Evolutionary conservation across 2,329 filamentous ascomycete genomes (phyloP).

Genomic region (Aspergillus versicolor): DNA sequence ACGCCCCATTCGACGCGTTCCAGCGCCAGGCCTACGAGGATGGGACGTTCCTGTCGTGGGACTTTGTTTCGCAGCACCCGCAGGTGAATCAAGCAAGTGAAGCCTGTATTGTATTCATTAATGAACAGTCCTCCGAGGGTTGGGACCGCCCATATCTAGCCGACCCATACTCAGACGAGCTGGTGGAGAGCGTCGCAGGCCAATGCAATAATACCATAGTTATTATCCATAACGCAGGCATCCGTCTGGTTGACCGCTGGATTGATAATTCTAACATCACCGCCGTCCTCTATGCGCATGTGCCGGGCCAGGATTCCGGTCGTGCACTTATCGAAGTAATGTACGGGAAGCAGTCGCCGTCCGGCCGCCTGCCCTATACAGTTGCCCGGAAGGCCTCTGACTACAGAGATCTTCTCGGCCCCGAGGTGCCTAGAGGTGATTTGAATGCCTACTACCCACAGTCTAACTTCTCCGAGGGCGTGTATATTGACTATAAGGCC

Average conservation of each 20-base stretch:
- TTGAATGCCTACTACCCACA: too few relatives aligned
- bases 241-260: constrained; percentile 56
- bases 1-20: constrained; percentile 58
- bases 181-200: constrained; percentile 55
- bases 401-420: too few relatives aligned
- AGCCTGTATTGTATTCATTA: constrained; percentile 57
- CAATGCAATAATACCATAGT: constrained; percentile 64
- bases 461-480: too few relatives aligned
- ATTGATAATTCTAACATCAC: constrained; percentile 65
- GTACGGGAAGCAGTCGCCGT: too few relatives aligned
- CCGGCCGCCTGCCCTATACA: too few relatives aligned
- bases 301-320: constrained; percentile 65
- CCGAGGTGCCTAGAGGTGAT: too few relatives aligned
- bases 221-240: constrained; percentile 64
- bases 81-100: constrained; percentile 39
- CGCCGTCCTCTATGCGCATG: constrained; percentile 62
- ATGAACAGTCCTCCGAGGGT: constrained; percentile 26
- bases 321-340: constrained; percentile 25
- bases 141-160: constrained; percentile 21
- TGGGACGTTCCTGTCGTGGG: constrained; percentile 59
- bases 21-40: constrained; percentile 54
- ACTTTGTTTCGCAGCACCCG: constrained; percentile 53
- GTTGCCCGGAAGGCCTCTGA: too few relatives aligned
- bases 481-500: too few relatives aligned
- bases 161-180: constrained; percentile 49